Evolutionary conservation across 2,329 filamentous ascomycete genomes (phyloP).

Genomic region (Botrytis medusae): DNA sequence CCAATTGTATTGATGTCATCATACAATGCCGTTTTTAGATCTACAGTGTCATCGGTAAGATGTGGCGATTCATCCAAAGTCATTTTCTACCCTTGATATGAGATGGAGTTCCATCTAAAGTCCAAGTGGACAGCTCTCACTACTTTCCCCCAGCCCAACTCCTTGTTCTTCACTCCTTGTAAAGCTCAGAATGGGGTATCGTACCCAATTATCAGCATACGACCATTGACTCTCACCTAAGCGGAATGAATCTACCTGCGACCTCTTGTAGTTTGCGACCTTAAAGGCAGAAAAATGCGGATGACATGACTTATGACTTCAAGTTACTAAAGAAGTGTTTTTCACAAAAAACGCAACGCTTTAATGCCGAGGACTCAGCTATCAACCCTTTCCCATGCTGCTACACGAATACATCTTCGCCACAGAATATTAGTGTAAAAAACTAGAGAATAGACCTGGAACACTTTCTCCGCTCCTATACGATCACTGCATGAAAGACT

Average conservation of each 20-base stretch:
- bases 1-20: conserved; percentile 5
- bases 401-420: conserved; percentile 4
- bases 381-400: background rate
- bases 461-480: background rate
- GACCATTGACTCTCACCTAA: background rate
- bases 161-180: conserved; percentile 12
- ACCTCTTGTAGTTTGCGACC: background rate
- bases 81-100: conserved; percentile 4
- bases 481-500: conserved; percentile 1
- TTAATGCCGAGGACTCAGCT: background rate
- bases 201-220: background rate
- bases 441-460: conserved; percentile 2
- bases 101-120: conserved; percentile 19
- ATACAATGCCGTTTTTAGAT: conserved; percentile 15
- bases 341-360: background rate
- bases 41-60: conserved; percentile 17
- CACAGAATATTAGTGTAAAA: background rate
- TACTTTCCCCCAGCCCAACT: background rate
- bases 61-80: conserved; percentile 19
- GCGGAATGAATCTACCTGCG: background rate
- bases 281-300: background rate
- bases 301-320: background rate
- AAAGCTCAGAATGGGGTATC: background rate
- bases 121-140: conserved; percentile 17
- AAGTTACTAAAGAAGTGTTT: background rate